Percentiles rank a stretch among this genome's conserved stretches.
Conservation (phyloP, 2,329 filamentous ascomycete genomes). For the Scorias spongiosa region DNA sequence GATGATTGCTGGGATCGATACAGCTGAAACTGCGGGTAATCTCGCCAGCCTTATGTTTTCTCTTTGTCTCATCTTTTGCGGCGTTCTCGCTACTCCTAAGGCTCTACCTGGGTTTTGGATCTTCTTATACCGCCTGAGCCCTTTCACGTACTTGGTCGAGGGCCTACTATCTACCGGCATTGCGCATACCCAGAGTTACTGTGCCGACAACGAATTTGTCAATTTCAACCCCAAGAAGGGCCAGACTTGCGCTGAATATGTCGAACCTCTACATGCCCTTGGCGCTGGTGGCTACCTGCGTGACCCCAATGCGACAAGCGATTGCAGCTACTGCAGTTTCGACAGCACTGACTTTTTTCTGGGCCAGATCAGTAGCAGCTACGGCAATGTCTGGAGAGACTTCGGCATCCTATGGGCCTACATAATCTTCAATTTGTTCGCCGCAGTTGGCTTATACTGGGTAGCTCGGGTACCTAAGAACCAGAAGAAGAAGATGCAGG, state of each 20-base stretch:
- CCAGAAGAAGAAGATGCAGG: constrained; percentile 28
- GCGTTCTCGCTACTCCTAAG: constrained; percentile 51
- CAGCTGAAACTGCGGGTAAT: constrained; percentile 60
- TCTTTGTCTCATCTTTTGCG: constrained; percentile 53
- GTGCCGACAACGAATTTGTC: constrained; percentile 54
- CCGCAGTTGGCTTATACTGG: constrained; percentile 39
- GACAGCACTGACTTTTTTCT: constrained; percentile 30
- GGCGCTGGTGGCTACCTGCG: constrained; percentile 22
- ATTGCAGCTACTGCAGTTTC: constrained; percentile 29
- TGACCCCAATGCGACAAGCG: constrained; percentile 17
- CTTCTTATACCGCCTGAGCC: constrained; percentile 69
- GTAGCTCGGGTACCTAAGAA: constrained; percentile 37
- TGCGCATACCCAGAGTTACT: constrained; percentile 49
- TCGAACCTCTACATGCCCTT: constrained; percentile 17
- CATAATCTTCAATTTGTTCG: constrained; percentile 36
- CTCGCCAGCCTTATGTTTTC: constrained; percentile 62
- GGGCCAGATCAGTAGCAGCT: constrained; percentile 25
- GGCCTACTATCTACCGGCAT: constrained; percentile 58
- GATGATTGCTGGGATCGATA: constrained; percentile 60
- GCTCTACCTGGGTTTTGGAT: constrained; percentile 61
- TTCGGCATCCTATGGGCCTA: constrained; percentile 37
- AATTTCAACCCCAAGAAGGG: constrained; percentile 47
- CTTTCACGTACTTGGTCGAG: constrained; percentile 66
- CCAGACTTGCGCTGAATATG: constrained; percentile 25
- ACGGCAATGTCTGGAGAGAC: constrained; percentile 35